A percentile compares a stretch with the other conserved stretches of the same genome.
Evolutionary conservation across 2,329 filamentous ascomycete genomes (phyloP).

Genomic region (Scedosporium apiospermum): DNA sequence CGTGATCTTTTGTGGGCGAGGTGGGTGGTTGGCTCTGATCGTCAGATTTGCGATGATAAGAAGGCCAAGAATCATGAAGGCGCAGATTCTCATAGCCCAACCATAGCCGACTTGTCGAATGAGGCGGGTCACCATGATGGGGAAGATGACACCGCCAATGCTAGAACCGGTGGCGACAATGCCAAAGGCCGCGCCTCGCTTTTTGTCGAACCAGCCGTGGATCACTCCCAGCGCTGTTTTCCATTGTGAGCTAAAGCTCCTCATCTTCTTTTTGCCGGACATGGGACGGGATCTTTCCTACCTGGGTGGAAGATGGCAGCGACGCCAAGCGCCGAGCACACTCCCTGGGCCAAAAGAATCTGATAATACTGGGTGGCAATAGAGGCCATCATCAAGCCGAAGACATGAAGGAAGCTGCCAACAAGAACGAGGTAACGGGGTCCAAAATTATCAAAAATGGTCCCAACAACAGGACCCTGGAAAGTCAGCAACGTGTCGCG

Average conservation of each 20-base stretch:
- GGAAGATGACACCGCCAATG: conserved; percentile 23
- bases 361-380: conserved; percentile 33
- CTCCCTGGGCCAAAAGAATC: conserved; percentile 27
- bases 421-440: conserved; percentile 43
- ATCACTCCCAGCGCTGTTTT: conserved; percentile 14
- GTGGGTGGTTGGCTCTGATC: conserved; percentile 13
- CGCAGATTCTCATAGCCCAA: conserved; percentile 22
- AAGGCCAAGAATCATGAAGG: conserved; percentile 21
- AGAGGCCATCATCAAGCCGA: conserved; percentile 54
- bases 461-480: conserved; percentile 51
- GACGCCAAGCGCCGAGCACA: conserved; percentile 26
- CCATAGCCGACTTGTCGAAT: conserved; percentile 19
- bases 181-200: conserved; percentile 18
- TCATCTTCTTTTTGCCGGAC: not conserved
- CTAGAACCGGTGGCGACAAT: conserved; percentile 18
- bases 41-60: conserved; percentile 21
- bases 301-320: conserved; percentile 23
- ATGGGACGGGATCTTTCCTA: conserved; percentile 4
- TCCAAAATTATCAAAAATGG: conserved; percentile 53
- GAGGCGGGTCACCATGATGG: conserved; percentile 21
- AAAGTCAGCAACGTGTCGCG: no score
- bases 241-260: not conserved
- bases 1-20: conserved; percentile 13
- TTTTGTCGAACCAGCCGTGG: conserved; percentile 15
- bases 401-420: conserved; percentile 46